Evolutionary conservation across 108 stramenopile genomes (phyloP).

Genomic region (Nannochloropsis oceanica): DNA sequence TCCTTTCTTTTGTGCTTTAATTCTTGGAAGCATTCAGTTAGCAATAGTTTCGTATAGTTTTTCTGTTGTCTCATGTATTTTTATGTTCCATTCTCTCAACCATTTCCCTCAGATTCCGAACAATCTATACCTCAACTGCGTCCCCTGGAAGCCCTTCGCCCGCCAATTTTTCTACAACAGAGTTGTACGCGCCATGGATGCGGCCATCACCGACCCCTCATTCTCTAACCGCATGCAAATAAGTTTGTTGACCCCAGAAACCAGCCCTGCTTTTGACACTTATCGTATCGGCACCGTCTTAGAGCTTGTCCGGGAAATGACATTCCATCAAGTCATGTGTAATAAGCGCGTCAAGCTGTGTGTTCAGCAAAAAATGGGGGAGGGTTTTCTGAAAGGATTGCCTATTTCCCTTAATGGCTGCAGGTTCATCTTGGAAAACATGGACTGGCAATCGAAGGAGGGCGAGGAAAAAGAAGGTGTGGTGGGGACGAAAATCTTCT

Average conservation of each 20-base stretch:
- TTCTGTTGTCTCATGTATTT: too few species aligned
- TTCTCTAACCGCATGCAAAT: neutral
- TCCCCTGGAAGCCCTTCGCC: neutral
- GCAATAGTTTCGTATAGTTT: too few species aligned
- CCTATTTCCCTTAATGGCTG: constrained; percentile 17
- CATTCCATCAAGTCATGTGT: constrained; percentile 1
- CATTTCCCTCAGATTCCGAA: neutral
- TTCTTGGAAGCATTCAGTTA: too few species aligned
- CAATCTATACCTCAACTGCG: neutral
- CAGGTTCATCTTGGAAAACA: constrained; percentile 17
- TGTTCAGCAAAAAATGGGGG: constrained; percentile 23
- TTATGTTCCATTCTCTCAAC: too few species aligned
- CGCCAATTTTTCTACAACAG: neutral
- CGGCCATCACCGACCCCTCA: neutral
- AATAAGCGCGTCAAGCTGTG: constrained; percentile 11
- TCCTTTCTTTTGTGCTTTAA: too few species aligned
- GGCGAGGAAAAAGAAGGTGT: neutral
- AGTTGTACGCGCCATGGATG: neutral
- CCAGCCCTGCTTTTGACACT: constrained; percentile 1
- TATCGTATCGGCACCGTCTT: constrained; percentile 28
- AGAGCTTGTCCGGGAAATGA: constrained; percentile 23
- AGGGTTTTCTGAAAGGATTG: constrained; percentile 22
- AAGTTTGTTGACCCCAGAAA: neutral
- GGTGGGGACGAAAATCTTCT: constrained; percentile 6
- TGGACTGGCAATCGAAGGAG: constrained; percentile 23